Evolutionary conservation across 73 alveolate genomes (phyloP).

Genomic region (Stentor roeselii): DNA sequence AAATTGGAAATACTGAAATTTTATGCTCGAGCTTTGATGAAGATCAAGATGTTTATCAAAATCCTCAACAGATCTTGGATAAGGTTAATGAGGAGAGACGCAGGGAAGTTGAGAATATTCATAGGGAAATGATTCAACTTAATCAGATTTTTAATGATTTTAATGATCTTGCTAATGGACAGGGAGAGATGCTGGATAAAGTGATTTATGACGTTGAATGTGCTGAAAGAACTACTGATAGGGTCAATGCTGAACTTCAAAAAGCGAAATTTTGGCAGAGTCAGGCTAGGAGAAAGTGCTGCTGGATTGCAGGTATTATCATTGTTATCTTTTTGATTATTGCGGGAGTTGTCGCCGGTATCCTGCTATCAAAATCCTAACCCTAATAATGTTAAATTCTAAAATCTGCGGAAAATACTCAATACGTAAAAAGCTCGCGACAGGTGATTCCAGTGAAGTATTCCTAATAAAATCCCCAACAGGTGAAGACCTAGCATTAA

Average conservation of each 20-base stretch:
- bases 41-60: background rate
- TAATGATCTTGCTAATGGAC: background rate
- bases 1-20: background rate
- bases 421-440: too few species aligned
- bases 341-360: background rate
- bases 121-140: background rate
- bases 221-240: background rate
- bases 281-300: background rate
- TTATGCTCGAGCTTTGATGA: background rate
- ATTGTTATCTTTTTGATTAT: background rate
- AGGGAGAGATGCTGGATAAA: background rate
- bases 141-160: background rate
- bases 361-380: background rate
- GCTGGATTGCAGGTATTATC: background rate
- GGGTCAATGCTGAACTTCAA: background rate
- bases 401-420: too few species aligned
- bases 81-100: background rate
- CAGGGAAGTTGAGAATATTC: background rate
- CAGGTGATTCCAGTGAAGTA: too few species aligned
- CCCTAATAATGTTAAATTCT: too few species aligned
- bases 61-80: background rate
- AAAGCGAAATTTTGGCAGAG: background rate
- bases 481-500: too few species aligned
- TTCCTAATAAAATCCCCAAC: too few species aligned
- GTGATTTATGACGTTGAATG: background rate